Evolutionary conservation across 345 rosid species (phyloP).

Genomic region (Carallia pectinifolia): DNA sequence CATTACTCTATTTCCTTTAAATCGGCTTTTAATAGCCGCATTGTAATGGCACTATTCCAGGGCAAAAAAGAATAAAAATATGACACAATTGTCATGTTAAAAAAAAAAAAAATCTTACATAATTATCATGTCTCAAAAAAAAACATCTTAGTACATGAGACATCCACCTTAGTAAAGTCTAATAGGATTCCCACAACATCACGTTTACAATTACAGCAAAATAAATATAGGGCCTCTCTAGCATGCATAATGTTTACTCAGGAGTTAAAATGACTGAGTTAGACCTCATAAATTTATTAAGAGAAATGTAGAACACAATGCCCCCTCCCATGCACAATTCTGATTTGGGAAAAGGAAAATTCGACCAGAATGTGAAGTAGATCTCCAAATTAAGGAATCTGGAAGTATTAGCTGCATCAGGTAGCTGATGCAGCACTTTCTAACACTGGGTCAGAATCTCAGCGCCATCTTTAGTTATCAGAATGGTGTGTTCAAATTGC

Average conservation of each 20-base stretch:
- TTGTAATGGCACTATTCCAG: too few relatives aligned
- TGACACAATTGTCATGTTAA: too few relatives aligned
- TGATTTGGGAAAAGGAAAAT: not conserved
- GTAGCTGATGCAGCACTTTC: constrained; percentile 5
- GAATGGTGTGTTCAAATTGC: constrained; percentile 89
- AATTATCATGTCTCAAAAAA: too few relatives aligned
- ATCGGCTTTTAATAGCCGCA: too few relatives aligned
- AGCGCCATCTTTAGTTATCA: constrained; percentile 77
- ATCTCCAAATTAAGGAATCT: not conserved
- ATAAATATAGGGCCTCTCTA: too few relatives aligned
- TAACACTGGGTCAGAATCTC: constrained; percentile 73
- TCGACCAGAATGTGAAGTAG: not conserved
- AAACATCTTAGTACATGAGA: too few relatives aligned
- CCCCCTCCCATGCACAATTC: not conserved
- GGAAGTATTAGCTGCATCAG: not conserved
- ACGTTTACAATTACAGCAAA: not conserved
- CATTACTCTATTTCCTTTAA: too few relatives aligned
- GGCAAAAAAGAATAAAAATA: too few relatives aligned
- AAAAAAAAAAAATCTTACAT: too few relatives aligned
- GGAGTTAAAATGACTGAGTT: too few relatives aligned
- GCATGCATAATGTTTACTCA: too few relatives aligned
- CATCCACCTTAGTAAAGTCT: too few relatives aligned
- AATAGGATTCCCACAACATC: not conserved
- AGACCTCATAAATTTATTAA: not conserved
- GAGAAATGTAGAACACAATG: not conserved